Base-by-base conservation (phyloP, 2,329 filamentous ascomycete species). In the Dothistroma septosporum region DNA sequence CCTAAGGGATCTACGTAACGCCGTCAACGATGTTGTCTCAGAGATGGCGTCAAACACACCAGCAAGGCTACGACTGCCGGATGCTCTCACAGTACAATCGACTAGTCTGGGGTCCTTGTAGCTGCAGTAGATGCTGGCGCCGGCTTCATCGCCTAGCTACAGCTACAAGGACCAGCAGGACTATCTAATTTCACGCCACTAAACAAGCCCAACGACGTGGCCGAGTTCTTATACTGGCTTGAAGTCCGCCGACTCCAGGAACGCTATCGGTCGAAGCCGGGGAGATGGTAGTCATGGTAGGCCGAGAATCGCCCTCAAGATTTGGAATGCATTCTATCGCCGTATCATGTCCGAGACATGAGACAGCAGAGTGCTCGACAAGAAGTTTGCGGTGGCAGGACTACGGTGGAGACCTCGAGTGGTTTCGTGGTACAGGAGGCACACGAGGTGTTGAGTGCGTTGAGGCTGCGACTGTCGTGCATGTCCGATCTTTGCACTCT, bases 21-120 rank as follows among this genome's bases (percentile, higher is more conserved):
- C 60, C 28, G 54, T 21, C 28, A 28, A 50, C 54, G 3, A 53
- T 54, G 4, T 47, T 21, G 19, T 62, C 12, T 55, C 35, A 9
- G 57, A 54, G 48, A 58, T 63, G 19, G 58, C 53, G 53, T 60
- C 58, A 21, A 58, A 50, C 4, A 55, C 46, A 1, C 55, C 49
- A 9, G 56, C 47, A 31, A 58, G 46, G 5, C 49, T 41, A 6
- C 57, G 24, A 19, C 48, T 54, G 24, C 49, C 54, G 19, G 64
- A 56, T 24, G 60, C 57, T 24, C 61, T 47, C n/a, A 61, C 55
- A 33, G 78, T 72, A 47, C 78, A 72, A 0, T 76, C 70, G 8
- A 71, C 69, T 1, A 76, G 62, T 8, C 62, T 64, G 7, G 60
- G 35, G 28, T 56, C 61, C n/a, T 69, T 69, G 61, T 78, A 70